These are phyloP conservation scores for Colletotrichum agaves DNA, from an alignment of 2,329 filamentous ascomycete genomes.

Conservation along the genomic window DNA sequence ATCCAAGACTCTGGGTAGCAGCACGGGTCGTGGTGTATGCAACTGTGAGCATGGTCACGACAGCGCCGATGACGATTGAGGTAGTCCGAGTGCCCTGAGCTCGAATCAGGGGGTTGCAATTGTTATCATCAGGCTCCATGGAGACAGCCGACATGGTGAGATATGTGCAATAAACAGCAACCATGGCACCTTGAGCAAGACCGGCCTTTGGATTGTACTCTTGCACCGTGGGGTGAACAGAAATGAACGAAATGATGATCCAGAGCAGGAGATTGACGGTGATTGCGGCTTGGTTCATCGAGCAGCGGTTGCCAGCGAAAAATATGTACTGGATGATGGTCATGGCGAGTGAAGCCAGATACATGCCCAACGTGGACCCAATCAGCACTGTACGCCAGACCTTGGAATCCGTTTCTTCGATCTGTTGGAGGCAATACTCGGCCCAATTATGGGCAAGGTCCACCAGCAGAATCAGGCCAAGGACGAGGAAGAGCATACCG, in stretches of 20 bases:
- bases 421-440: slow-evolving; percentile 93
- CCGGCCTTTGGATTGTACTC: slow-evolving; percentile 93
- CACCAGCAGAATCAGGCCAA: slow-evolving; percentile 91
- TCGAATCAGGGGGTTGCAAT: slow-evolving; percentile 91
- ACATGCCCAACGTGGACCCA: slow-evolving; percentile 94
- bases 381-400: slow-evolving; percentile 89
- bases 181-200: slow-evolving; percentile 96
- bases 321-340: slow-evolving; percentile 97
- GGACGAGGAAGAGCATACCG: slow-evolving; percentile 91
- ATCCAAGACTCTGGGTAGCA: slow-evolving; percentile 86
- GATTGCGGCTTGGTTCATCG: slow-evolving; percentile 97
- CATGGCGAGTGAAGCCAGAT: slow-evolving; percentile 89
- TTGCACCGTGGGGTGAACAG: slow-evolving; percentile 90
- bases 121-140: slow-evolving; percentile 94
- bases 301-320: slow-evolving; percentile 83
- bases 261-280: slow-evolving; percentile 92
- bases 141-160: slow-evolving; percentile 97
- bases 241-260: slow-evolving; percentile 82
- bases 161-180: slow-evolving; percentile 98
- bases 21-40: slow-evolving; percentile 98
- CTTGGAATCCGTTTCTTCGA: slow-evolving; percentile 87
- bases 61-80: slow-evolving; percentile 89
- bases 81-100: slow-evolving; percentile 90
- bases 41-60: slow-evolving; percentile 96
- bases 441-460: slow-evolving; percentile 98